Evolutionary conservation across 2,329 filamentous ascomycete genomes (phyloP).

Genomic region (Penicillium paneum): DNA sequence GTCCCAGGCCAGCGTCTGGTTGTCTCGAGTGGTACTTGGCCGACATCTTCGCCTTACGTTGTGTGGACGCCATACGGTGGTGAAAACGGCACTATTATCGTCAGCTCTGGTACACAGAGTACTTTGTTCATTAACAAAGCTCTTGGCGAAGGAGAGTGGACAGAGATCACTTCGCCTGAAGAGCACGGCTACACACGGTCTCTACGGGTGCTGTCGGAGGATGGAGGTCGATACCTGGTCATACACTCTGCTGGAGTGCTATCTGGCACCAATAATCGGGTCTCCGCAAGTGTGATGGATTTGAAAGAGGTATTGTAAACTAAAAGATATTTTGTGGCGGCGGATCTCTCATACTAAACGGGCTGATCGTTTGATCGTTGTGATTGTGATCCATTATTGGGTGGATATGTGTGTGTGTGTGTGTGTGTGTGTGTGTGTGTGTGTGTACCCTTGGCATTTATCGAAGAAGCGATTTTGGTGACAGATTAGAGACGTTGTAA

Average conservation of each 20-base stretch:
- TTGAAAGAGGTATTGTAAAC: conserved; percentile 9
- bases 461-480: no score
- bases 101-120: conserved; percentile 39
- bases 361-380: background rate
- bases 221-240: conserved; percentile 18
- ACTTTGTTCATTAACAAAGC: conserved; percentile 50
- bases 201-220: conserved; percentile 45
- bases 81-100: conserved; percentile 50
- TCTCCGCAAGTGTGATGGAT: conserved; percentile 20
- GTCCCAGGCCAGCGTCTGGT: conserved; percentile 43
- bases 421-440: no score
- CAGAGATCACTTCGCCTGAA: conserved; percentile 43
- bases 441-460: background rate
- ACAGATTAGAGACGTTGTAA: no score
- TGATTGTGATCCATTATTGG: no score
- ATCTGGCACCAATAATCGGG: conserved; percentile 19
- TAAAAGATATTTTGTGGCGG: background rate
- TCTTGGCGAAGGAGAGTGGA: conserved; percentile 48
- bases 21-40: conserved; percentile 43
- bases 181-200: conserved; percentile 47
- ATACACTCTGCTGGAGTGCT: conserved; percentile 21
- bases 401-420: no score
- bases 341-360: background rate
- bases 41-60: conserved; percentile 50
- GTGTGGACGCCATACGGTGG: conserved; percentile 52